Percentiles rank a stretch among this genome's conserved stretches.
Evolutionary conservation across 306 rosid species (phyloP).

Genomic region (Sechiopsis laciniata): DNA sequence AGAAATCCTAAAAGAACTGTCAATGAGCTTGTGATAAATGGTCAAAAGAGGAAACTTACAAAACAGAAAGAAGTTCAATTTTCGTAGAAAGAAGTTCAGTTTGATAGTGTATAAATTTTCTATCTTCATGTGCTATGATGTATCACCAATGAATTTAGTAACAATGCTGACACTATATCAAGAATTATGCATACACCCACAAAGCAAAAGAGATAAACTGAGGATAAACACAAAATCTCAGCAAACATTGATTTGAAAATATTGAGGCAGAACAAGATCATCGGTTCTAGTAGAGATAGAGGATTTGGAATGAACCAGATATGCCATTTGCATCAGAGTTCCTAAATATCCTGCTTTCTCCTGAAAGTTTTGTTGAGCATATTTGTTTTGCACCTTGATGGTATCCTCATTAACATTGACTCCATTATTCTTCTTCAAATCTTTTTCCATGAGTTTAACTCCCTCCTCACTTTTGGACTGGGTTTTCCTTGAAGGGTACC

Average conservation of each 20-base stretch:
- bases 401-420: neutral
- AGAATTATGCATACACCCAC: neutral
- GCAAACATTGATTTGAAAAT: neutral
- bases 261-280: neutral
- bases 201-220: neutral
- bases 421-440: slow-evolving; percentile 4
- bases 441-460: slow-evolving; percentile 6
- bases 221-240: neutral
- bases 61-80: neutral
- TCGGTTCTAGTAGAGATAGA: neutral
- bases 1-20: neutral
- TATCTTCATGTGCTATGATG: neutral
- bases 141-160: slow-evolving; percentile 1
- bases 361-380: slow-evolving; percentile 6
- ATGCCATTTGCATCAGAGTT: slow-evolving; percentile 23
- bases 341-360: slow-evolving; percentile 19
- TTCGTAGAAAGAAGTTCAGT: neutral
- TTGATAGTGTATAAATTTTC: neutral
- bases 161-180: neutral
- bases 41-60: slow-evolving; percentile 1
- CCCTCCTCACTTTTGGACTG: slow-evolving; percentile 20
- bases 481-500: slow-evolving; percentile 11
- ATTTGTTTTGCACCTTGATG: slow-evolving; percentile 1
- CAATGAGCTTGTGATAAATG: neutral
- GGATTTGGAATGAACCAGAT: slow-evolving; percentile 17